Evolutionary conservation across 495 filamentous ascomycete genomes (phyloP).

Genomic region (Hypoxylon crocopeplum): DNA sequence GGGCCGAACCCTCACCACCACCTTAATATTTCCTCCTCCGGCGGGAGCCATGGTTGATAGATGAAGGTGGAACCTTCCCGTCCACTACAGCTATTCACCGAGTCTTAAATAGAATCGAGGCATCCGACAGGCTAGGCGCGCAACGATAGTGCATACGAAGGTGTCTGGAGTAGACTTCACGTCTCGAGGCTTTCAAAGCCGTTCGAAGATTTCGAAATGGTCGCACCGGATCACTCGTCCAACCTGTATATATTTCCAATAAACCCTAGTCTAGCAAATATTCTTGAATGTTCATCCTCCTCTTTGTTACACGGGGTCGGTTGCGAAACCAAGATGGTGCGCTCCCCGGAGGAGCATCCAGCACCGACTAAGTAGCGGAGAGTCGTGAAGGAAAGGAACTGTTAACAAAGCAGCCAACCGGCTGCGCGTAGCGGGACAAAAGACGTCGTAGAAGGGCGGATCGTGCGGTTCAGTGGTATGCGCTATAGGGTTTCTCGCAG

Average conservation of each 20-base stretch:
- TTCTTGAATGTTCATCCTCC: conserved; percentile 18
- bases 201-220: conserved; percentile 9
- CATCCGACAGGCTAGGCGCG: conserved; percentile 34
- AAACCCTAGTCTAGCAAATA: conserved; percentile 10
- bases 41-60: conserved; percentile 69
- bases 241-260: conserved; percentile 18
- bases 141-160: conserved; percentile 5
- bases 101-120: conserved; percentile 18
- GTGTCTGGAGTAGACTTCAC: conserved; percentile 8
- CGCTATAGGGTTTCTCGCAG: conserved; percentile 6
- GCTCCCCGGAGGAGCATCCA: conserved; percentile 13
- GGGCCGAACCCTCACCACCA: conserved; percentile 93
- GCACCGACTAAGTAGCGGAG: conserved; percentile 16
- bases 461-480: conserved; percentile 5
- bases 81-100: conserved; percentile 36
- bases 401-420: conserved; percentile 29
- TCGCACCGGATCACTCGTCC: conserved; percentile 7
- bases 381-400: conserved; percentile 8
- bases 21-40: conserved; percentile 98
- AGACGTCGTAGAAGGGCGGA: conserved; percentile 1
- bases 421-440: conserved; percentile 22
- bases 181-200: conserved; percentile 6
- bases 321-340: conserved; percentile 3
- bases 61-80: conserved; percentile 28
- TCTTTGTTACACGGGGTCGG: conserved; percentile 19